Conservation (phyloP, 2,329 filamentous ascomycete species). For the Penicillium freii region DNA sequence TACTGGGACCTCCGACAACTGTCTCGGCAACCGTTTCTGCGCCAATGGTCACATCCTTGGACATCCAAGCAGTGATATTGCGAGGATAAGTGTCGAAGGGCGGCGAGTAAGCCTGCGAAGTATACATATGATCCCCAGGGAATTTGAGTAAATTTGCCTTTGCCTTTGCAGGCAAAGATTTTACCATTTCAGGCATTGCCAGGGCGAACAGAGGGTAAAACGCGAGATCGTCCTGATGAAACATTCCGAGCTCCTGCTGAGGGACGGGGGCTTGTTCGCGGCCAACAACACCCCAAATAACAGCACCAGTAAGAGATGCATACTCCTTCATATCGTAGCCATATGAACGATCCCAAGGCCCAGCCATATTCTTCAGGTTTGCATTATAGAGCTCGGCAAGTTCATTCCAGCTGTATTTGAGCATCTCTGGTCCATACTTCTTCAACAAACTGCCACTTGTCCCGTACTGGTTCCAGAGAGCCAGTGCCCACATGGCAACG, state of each 20-base stretch:
- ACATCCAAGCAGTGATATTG: constrained; percentile 61
- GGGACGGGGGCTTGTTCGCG: constrained; percentile 21
- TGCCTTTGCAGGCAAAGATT: constrained; percentile 49
- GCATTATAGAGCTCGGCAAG: constrained; percentile 58
- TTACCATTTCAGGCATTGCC: constrained; percentile 16
- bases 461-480: constrained; percentile 61
- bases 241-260: constrained; percentile 52
- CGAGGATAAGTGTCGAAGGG: constrained; percentile 57
- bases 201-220: constrained; percentile 58
- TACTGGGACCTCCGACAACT: constrained; percentile 55
- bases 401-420: constrained; percentile 54
- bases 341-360: constrained; percentile 64
- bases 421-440: constrained; percentile 52
- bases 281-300: constrained; percentile 55
- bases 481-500: constrained; percentile 59
- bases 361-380: constrained; percentile 59
- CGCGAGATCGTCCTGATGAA: constrained; percentile 59
- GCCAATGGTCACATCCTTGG: constrained; percentile 58
- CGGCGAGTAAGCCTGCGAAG: constrained; percentile 55
- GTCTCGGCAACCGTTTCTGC: constrained; percentile 58
- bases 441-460: constrained; percentile 55
- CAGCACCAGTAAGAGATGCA: constrained; percentile 56
- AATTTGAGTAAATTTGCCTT: constrained; percentile 51
- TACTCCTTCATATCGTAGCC: constrained; percentile 65
- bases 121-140: constrained; percentile 54